Evolutionary conservation across 176 grass and related monocot species (phyloP).

Genomic region (Musa acuminata): DNA sequence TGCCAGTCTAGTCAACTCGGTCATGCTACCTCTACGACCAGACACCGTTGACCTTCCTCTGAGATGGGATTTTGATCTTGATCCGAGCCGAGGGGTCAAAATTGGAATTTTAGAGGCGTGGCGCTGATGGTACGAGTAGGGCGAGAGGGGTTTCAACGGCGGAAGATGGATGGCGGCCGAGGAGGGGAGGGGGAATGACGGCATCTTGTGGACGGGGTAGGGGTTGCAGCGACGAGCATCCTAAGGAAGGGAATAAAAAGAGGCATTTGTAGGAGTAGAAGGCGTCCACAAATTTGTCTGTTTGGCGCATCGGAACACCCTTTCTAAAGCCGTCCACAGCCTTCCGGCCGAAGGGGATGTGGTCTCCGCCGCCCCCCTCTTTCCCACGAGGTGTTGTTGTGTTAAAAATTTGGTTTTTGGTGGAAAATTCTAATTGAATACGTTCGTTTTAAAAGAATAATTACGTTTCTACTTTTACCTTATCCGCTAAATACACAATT

Average conservation of each 20-base stretch:
- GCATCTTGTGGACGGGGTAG: neutral
- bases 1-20: constrained; percentile 10
- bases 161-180: neutral
- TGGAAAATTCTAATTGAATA: too few relatives aligned
- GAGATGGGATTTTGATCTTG: constrained; percentile 4
- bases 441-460: too few relatives aligned
- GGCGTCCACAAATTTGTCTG: too few relatives aligned
- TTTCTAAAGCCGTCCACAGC: too few relatives aligned
- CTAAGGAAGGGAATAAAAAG: neutral
- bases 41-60: constrained; percentile 12
- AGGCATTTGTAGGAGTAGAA: neutral
- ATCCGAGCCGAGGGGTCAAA: constrained; percentile 4
- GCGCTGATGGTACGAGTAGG: neutral
- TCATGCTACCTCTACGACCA: constrained; percentile 5
- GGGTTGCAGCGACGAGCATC: neutral
- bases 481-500: too few relatives aligned
- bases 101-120: constrained; percentile 14
- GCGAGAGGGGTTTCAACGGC: neutral
- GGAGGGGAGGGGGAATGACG: neutral
- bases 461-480: too few relatives aligned
- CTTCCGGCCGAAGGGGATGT: too few relatives aligned
- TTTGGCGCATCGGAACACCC: too few relatives aligned
- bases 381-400: too few relatives aligned
- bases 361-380: too few relatives aligned
- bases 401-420: too few relatives aligned